A percentile compares a stretch with the other conserved stretches of the same genome.
These are phyloP conservation scores for Colletotrichum somersetense DNA, from an alignment of 2,329 filamentous ascomycete genomes.

Conservation along the genomic window DNA sequence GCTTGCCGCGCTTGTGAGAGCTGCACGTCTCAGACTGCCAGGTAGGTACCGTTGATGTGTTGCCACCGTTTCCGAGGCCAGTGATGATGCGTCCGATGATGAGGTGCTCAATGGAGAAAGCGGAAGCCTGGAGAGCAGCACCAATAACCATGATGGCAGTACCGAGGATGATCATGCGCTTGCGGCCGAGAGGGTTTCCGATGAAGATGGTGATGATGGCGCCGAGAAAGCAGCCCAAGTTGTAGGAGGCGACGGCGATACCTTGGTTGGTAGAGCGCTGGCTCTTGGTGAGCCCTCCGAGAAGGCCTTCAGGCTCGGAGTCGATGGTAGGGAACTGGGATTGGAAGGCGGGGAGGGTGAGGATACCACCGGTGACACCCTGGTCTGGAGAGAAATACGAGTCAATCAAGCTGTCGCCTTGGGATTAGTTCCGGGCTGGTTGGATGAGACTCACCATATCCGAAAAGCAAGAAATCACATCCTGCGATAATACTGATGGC, in stretches of 20 bases:
- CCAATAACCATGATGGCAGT: constrained; percentile 60
- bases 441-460: constrained; percentile 60
- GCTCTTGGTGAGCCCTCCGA: constrained; percentile 49
- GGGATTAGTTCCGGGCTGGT: not conserved
- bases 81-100: constrained; percentile 66
- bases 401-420: constrained; percentile 13
- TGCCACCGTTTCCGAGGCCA: constrained; percentile 52
- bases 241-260: constrained; percentile 68
- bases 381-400: constrained; percentile 68
- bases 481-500: constrained; percentile 79
- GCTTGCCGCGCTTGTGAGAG: constrained; percentile 68
- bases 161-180: constrained; percentile 57
- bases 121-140: constrained; percentile 58
- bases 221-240: constrained; percentile 69
- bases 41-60: constrained; percentile 64
- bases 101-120: constrained; percentile 64
- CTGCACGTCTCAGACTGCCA: constrained; percentile 73
- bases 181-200: constrained; percentile 57
- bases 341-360: constrained; percentile 75
- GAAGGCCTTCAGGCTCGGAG: constrained; percentile 46
- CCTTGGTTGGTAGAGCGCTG: constrained; percentile 65
- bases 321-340: constrained; percentile 57
- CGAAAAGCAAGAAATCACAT: constrained; percentile 76
- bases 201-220: constrained; percentile 52
- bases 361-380: constrained; percentile 80